Evolutionary conservation across 2,329 filamentous ascomycete genomes (phyloP), one percentile per base, ranked within the genome.

Genomic region (Colletotrichum horii): DNA sequence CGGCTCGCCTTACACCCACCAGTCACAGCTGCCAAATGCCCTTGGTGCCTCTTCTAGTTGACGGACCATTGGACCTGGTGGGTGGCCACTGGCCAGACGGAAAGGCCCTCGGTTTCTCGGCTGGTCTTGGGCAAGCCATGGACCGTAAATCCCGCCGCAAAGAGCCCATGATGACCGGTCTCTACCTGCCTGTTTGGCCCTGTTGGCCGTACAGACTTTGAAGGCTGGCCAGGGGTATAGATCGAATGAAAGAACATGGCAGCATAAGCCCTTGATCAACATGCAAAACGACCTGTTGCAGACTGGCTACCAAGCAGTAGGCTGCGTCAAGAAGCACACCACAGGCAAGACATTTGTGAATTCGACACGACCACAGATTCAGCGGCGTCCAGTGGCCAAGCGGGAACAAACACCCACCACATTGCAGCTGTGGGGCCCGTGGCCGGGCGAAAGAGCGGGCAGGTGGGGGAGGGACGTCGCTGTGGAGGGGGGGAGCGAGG

Each of bases 381-480:
- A 34, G 55, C 32, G n/a, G 43, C 56, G 48, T 52, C 67, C 43
- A 48, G 66, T 69, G 66, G 55, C 58, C 62, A 73, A 60, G 67
- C 43, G 43, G 43, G 43, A 56, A 36, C 14, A 56, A 68, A 38
- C 32, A 69, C 28, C 71, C 72, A 75, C 55, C 32, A 61, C 32
- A 30, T 68, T n/a, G 43, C 43, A 36, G 28, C 34, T 75, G 73
- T 58, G 73, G 70, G 73, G 73, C 70, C 58, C 56, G 55, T 73
- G 70, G 62, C 43, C 62, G 70, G 70, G 64, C 43, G 48, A 66
- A 73, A 73, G 69, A 75, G 64, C 64, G 70, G 73, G 70, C 28
- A 66, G 70, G 70, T 68, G 70, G 70, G 58, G 58, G 58, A 65
- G 34, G 58, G 56, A 26, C 22, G 62, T 52, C 43, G 43, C n/a